These are phyloP conservation scores for Aspergillus sp. DNA, from an alignment of 2,329 filamentous ascomycete genomes.

Conservation along the genomic window DNA sequence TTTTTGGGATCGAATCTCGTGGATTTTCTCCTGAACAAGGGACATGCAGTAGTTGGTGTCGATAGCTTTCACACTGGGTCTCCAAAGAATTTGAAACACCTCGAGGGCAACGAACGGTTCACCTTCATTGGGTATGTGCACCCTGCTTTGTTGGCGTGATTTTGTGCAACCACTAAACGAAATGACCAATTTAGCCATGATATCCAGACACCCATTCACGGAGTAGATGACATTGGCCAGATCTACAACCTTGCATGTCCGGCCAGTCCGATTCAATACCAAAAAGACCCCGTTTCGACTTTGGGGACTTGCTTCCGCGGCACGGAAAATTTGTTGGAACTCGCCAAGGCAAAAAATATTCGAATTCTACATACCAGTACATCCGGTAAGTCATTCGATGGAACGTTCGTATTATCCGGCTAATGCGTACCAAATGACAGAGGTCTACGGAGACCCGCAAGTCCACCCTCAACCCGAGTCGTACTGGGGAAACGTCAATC, in stretches of 20 bases:
- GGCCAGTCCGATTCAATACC: constrained; percentile 25
- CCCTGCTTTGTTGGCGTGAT: background rate
- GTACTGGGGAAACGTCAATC: constrained; percentile 37
- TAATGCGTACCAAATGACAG: constrained; percentile 1
- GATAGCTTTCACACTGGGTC: constrained; percentile 11
- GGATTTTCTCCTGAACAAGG: constrained; percentile 9
- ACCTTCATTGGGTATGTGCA: constrained; percentile 4
- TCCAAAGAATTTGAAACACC: constrained; percentile 6
- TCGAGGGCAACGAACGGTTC: constrained; percentile 5
- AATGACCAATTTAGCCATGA: constrained; percentile 6
- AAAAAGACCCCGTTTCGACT: constrained; percentile 23
- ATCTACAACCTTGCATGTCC: constrained; percentile 29
- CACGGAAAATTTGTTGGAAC: constrained; percentile 23
- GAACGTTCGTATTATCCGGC: too few species aligned
- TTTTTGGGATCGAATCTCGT: constrained; percentile 13
- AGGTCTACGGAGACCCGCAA: constrained; percentile 24
- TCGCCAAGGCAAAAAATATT: constrained; percentile 20
- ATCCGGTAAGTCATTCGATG: constrained; percentile 12
- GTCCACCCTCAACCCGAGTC: constrained; percentile 21
- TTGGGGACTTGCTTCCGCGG: constrained; percentile 25
- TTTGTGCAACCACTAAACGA: background rate
- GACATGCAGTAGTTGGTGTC: constrained; percentile 8
- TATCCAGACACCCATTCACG: constrained; percentile 6
- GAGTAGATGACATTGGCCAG: constrained; percentile 15
- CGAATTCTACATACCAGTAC: constrained; percentile 25